A percentile compares a stretch with the other conserved stretches of the same genome.
These are phyloP conservation scores for Penicillium daleae DNA, from an alignment of 495 filamentous ascomycete genomes.

Conservation along the genomic window DNA sequence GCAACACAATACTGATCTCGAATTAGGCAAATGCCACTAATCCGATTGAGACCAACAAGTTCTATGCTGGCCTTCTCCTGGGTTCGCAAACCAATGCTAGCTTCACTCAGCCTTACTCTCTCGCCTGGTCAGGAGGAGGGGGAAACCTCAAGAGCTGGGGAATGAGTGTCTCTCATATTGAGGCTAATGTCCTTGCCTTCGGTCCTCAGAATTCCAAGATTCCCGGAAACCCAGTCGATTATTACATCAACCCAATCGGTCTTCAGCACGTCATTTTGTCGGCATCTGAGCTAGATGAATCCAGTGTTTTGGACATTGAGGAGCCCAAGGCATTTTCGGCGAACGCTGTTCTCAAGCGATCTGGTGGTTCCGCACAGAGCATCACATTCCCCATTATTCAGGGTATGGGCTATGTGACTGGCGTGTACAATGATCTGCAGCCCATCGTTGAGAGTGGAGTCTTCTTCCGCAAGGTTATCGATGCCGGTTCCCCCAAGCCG, in stretches of 20 bases:
- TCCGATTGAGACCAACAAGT: conserved; percentile 84
- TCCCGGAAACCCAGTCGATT: conserved; percentile 62
- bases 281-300: conserved; percentile 67
- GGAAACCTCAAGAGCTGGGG: conserved; percentile 74
- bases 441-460: conserved; percentile 76
- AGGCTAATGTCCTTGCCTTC: conserved; percentile 64
- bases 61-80: conserved; percentile 88
- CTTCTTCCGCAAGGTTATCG: conserved; percentile 69
- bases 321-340: conserved; percentile 69
- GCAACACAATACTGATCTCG: conserved; percentile 12
- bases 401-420: conserved; percentile 88
- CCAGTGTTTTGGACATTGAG: conserved; percentile 65
- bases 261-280: conserved; percentile 81
- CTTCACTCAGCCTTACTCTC: conserved; percentile 85
- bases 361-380: conserved; percentile 52
- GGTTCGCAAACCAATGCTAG: conserved; percentile 69
- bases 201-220: conserved; percentile 54
- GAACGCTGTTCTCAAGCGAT: conserved; percentile 66
- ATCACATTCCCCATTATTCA: conserved; percentile 85
- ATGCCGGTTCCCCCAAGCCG: conserved; percentile 54
- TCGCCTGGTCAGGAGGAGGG: conserved; percentile 74
- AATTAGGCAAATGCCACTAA: conserved; percentile 42
- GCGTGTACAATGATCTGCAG: conserved; percentile 67
- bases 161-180: conserved; percentile 73
- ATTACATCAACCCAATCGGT: conserved; percentile 81